Evolutionary conservation across 1,284 basidiomycete genomes (phyloP).

Genomic region (Phenoliferia sp.): DNA sequence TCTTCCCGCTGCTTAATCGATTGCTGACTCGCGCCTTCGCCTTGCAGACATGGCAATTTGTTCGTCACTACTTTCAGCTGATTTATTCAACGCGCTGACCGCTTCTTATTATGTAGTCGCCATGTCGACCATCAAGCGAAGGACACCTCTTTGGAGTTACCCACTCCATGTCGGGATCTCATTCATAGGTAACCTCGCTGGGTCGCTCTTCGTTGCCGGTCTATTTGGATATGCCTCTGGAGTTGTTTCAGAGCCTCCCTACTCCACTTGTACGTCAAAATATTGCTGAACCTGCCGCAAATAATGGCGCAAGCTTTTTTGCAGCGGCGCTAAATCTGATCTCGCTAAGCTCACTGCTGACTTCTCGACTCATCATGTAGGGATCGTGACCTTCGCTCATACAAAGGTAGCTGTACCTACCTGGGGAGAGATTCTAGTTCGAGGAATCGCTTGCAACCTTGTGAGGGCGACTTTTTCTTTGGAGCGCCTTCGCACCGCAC

Average conservation of each 20-base stretch:
- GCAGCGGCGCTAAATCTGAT: constrained; percentile 45
- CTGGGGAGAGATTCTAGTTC: constrained; percentile 69
- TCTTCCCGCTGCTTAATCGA: not conserved
- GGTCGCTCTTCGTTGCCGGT: constrained; percentile 65
- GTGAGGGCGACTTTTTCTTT: not conserved
- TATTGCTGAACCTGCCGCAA: constrained; percentile 50
- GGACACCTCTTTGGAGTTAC: constrained; percentile 3
- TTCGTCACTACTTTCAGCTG: not conserved
- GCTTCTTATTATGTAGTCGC: too few relatives aligned
- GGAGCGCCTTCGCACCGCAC: not conserved
- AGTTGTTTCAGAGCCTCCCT: not conserved
- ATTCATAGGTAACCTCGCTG: constrained; percentile 63
- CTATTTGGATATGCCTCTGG: constrained; percentile 46
- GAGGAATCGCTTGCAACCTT: constrained; percentile 74
- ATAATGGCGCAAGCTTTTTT: not conserved
- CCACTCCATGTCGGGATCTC: constrained; percentile 45
- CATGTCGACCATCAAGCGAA: not conserved
- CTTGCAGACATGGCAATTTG: not conserved
- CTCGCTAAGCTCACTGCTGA: constrained; percentile 56
- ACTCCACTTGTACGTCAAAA: not conserved
- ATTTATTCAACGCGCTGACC: not conserved
- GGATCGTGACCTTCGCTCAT: too few relatives aligned
- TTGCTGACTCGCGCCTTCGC: not conserved
- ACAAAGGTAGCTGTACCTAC: constrained; percentile 59
- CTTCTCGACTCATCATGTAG: constrained; percentile 51